Conservation (phyloP, 345 rosid genomes). For the Hibiscus syriacus region DNA sequence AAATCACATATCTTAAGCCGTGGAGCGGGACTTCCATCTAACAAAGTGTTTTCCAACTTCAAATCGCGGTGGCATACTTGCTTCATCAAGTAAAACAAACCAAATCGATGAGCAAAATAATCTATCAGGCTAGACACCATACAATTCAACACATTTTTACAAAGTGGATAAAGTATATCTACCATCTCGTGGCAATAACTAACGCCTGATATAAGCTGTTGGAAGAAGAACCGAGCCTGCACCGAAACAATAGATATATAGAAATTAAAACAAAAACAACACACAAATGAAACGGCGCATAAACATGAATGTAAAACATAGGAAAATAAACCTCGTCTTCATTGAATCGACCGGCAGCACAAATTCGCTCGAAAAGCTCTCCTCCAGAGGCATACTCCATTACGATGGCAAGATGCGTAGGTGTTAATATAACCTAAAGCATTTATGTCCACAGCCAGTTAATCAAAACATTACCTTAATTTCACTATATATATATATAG, state of each 20-base stretch:
- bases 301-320: neutral
- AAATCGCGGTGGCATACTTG: conserved; percentile 95
- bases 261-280: neutral
- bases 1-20: conserved; percentile 93
- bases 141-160: neutral
- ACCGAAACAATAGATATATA: conserved; percentile 1
- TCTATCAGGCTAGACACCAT: neutral
- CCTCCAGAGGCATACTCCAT: conserved; percentile 99
- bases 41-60: conserved; percentile 79
- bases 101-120: conserved; percentile 8
- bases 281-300: neutral
- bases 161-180: conserved; percentile 11
- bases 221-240: conserved; percentile 97
- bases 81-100: conserved; percentile 33
- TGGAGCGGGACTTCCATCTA: conserved; percentile 95
- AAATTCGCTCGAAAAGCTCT: conserved; percentile 80
- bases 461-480: conserved; percentile 1
- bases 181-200: conserved; percentile 98
- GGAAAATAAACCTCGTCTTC: conserved; percentile 70
- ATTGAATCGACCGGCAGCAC: conserved; percentile 76
- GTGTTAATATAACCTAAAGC: conserved; percentile 70
- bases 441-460: neutral
- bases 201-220: conserved; percentile 95
- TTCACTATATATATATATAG: neutral
- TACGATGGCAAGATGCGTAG: conserved; percentile 92